Conservation (phyloP, 108 stramenopile species). For the Cyclotella sp. region DNA sequence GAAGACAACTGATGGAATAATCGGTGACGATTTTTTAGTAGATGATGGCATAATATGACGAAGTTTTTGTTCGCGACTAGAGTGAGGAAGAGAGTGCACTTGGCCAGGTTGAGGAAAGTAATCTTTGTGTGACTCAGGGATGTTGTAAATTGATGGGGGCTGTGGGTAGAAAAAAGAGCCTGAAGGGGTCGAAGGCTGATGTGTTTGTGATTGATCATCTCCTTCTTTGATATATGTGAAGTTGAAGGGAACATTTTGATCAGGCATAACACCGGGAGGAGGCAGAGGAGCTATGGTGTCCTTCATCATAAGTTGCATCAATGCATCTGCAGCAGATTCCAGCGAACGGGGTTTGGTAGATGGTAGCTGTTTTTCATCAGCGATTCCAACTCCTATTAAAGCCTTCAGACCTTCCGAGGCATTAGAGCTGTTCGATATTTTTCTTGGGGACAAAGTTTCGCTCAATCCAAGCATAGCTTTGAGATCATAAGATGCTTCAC, state of each 20-base stretch:
- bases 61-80: not conserved
- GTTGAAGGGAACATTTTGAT: not conserved
- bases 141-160: not conserved
- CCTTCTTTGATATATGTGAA: too few relatives aligned
- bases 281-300: not conserved
- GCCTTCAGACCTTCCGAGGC: not conserved
- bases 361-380: not conserved
- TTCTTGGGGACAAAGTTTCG: not conserved
- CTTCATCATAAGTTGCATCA: conserved; percentile 1
- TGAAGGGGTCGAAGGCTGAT: not conserved
- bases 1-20: not conserved
- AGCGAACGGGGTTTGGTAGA: not conserved
- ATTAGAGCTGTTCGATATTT: not conserved
- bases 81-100: not conserved
- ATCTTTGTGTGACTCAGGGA: too few relatives aligned
- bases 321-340: not conserved
- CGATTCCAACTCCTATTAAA: not conserved
- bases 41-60: not conserved
- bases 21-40: not conserved
- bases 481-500: not conserved
- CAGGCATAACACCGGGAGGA: not conserved
- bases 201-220: too few relatives aligned
- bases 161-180: not conserved
- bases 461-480: not conserved
- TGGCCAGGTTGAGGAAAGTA: not conserved